These are phyloP conservation scores for Candida succiphila DNA, from an alignment of 805 yeast genomes.

Conservation along the genomic window DNA sequence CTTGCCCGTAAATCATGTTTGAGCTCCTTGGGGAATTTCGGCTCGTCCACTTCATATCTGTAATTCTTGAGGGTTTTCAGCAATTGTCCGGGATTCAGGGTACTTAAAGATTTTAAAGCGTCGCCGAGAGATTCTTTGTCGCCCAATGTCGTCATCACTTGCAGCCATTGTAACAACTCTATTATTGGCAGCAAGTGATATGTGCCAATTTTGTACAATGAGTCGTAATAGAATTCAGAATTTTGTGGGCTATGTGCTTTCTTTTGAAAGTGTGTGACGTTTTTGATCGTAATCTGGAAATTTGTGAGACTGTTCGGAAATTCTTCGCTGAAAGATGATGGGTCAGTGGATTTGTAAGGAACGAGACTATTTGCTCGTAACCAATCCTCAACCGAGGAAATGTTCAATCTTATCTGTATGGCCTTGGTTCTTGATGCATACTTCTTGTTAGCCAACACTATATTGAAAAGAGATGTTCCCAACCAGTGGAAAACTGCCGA, in stretches of 20 bases:
- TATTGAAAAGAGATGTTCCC: slow-evolving; percentile 63
- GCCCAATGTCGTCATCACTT: slow-evolving; percentile 64
- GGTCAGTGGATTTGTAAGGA: slow-evolving; percentile 24
- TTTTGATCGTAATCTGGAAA: slow-evolving; percentile 10
- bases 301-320: slow-evolving; percentile 24
- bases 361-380: slow-evolving; percentile 56
- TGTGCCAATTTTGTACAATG: slow-evolving; percentile 56
- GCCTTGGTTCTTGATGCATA: slow-evolving; percentile 77
- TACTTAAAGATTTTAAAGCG: slow-evolving; percentile 41
- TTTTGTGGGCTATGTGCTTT: slow-evolving; percentile 32
- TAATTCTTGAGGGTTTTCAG: slow-evolving; percentile 64
- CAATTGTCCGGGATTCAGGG: slow-evolving; percentile 60
- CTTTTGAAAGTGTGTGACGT: slow-evolving; percentile 15
- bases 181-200: slow-evolving; percentile 61
- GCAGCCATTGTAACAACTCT: slow-evolving; percentile 84
- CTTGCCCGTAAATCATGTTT: slow-evolving; percentile 28
- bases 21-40: slow-evolving; percentile 46
- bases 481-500: slow-evolving; percentile 75
- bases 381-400: slow-evolving; percentile 92
- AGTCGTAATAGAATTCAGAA: slow-evolving; percentile 51
- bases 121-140: slow-evolving; percentile 53
- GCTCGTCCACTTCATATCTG: slow-evolving; percentile 77
- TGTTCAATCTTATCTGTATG: slow-evolving; percentile 77
- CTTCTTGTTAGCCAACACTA: slow-evolving; percentile 55
- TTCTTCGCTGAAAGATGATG: slow-evolving; percentile 13